phyloP scores from a whole-genome alignment of 2,329 filamentous ascomycete genomes.

The Diaporthe helianthi region DNA sequence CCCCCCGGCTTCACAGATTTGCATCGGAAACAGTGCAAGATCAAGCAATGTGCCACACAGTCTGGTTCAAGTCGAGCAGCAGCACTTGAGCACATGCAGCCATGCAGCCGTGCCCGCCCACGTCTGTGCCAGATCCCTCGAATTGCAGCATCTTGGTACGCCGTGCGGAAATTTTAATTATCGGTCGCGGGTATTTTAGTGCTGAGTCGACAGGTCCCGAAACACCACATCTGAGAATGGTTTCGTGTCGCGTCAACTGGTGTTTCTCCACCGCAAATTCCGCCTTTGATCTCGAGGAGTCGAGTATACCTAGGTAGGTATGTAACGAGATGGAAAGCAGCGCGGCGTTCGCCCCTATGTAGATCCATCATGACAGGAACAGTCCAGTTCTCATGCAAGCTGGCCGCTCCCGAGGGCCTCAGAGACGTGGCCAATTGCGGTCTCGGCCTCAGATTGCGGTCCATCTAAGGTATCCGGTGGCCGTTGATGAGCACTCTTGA shows the following conservation, averaged over 20 bases:
- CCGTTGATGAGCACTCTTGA: slow-evolving; percentile 23
- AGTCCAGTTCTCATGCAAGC: slow-evolving; percentile 1
- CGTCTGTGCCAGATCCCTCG: background rate
- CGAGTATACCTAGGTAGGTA: too few species aligned
- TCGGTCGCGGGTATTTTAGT: slow-evolving; percentile 7
- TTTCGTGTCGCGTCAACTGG: slow-evolving; percentile 30
- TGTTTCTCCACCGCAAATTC: slow-evolving; percentile 24
- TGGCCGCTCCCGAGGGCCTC: background rate
- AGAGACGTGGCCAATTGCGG: slow-evolving; percentile 7
- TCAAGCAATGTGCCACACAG: background rate
- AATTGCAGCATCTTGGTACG: slow-evolving; percentile 25
- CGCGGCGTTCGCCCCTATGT: slow-evolving; percentile 13
- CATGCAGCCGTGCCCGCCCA: too few species aligned
- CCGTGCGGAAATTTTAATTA: slow-evolving; percentile 7
- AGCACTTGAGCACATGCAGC: too few species aligned
- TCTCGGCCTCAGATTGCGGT: slow-evolving; percentile 1
- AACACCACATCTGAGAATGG: slow-evolving; percentile 27
- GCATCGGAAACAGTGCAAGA: background rate
- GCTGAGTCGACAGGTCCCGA: slow-evolving; percentile 30
- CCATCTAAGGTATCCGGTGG: slow-evolving; percentile 16
- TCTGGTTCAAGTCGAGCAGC: slow-evolving; percentile 4
- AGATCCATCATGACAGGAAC: slow-evolving; percentile 9
- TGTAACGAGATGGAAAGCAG: background rate
- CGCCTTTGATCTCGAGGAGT: slow-evolving; percentile 9
- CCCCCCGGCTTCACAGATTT: background rate